phyloP scores from a whole-genome alignment of 768 basidiomycete species.

The Imleria badia region DNA sequence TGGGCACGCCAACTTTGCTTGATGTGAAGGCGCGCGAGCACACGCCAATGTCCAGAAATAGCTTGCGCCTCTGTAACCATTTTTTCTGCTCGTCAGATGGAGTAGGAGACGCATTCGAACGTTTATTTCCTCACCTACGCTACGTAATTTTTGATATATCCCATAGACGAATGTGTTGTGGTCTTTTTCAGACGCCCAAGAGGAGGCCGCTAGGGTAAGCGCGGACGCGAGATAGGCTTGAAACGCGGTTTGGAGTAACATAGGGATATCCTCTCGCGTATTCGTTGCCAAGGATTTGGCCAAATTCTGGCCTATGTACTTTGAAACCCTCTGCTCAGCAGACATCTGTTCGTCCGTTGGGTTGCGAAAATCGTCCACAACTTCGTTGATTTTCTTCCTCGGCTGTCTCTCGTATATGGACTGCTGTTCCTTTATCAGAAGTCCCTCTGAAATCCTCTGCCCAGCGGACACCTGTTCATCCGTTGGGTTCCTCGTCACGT shows the following conservation, averaged over 20 bases:
- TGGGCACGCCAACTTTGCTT: background rate
- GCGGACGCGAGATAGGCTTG: slow-evolving; percentile 7
- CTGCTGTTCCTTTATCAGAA: no score
- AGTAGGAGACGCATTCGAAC: background rate
- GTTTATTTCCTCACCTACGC: background rate
- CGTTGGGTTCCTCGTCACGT: background rate
- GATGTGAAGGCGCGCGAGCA: slow-evolving; percentile 3
- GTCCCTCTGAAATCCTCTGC: no score
- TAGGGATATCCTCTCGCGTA: background rate
- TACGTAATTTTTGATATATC: slow-evolving; percentile 8
- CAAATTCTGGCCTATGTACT: background rate
- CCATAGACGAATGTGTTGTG: slow-evolving; percentile 4
- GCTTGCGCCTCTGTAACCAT: slow-evolving; percentile 12
- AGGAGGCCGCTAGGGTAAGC: background rate
- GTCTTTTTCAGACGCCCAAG: slow-evolving; percentile 6
- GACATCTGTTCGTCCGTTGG: no score
- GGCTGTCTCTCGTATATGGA: no score
- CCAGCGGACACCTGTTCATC: background rate
- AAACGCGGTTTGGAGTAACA: slow-evolving; percentile 10
- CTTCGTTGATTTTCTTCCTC: no score
- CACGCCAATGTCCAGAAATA: slow-evolving; percentile 13
- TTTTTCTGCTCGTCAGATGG: background rate
- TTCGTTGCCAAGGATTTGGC: background rate
- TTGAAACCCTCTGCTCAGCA: no score
- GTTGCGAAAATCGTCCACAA: no score